Evolutionary conservation across 2,329 filamentous ascomycete genomes (phyloP), one percentile per base, ranked within the genome.

Genomic region (Juglanconis juglandina): DNA sequence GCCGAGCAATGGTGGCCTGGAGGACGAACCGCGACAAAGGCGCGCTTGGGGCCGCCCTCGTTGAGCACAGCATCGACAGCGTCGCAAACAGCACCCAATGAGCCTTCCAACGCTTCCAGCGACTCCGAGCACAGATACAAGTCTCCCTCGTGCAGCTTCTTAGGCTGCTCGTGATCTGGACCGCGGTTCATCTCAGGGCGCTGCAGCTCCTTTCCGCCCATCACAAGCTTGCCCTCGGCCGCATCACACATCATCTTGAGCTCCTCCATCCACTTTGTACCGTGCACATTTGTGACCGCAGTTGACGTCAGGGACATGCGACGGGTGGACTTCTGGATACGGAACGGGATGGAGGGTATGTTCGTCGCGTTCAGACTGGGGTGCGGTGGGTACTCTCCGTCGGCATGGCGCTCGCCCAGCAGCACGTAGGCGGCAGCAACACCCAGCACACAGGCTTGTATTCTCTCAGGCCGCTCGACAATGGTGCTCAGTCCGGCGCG

Each of bases 1-100:
- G 91, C 86, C 2, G 94, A 96, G 75, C 95, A 99, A 71, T 99
- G 95, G 71, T 99, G 95, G 1, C 95, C 95, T 0, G 95, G 95
- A 4, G 95, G 95, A 37, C 95, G 87, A 53, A 98, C 90, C 34
- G 90, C 93, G 53, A 98, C 92, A 72, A 99, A 99, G 0, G 93
- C 92, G 58, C 92, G 86, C 50, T 83, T 86, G 30, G 89, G 87
- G 6, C 86, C 83, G 3, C 77, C 75, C 2, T 76, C 73, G 47
- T 59, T 80, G 68, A 98, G 95, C 3, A 98, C 88, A 0, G 86
- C 81, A 73, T 99, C 95, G 0, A 99, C 87, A 0, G 91, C 96
- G 67, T 99, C 95, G 69, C 93, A 94, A 0, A 98, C 91, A 32
- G 93, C 95, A 11, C 96, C 95, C 4, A 99, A 76, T 3, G 94